Conservation (phyloP, 345 rosid species). For the Conringia planisiliqua region DNA sequence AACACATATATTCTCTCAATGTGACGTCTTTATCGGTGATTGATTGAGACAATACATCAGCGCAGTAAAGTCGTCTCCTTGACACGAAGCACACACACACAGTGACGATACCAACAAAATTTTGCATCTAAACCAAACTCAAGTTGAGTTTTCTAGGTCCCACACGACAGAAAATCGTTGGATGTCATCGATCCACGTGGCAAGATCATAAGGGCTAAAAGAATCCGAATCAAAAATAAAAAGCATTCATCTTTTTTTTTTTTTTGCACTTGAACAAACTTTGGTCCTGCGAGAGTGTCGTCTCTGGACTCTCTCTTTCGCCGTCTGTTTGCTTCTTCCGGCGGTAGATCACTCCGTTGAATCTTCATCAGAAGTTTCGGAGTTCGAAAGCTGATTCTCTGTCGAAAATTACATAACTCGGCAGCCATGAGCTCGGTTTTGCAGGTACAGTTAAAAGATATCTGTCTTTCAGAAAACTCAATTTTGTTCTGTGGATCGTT, state of each 20-base stretch:
- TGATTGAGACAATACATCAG: background rate
- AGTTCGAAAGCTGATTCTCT: background rate
- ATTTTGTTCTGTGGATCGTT: background rate
- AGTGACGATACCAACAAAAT: conserved; percentile 4
- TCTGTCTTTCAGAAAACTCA: background rate
- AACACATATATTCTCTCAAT: background rate
- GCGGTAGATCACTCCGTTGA: background rate
- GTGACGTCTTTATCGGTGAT: conserved; percentile 12
- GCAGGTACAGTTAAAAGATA: conserved; percentile 40
- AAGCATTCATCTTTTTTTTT: background rate
- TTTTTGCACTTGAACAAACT: background rate
- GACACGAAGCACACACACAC: background rate
- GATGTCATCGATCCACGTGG: conserved; percentile 15
- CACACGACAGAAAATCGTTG: background rate
- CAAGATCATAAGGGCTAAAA: background rate
- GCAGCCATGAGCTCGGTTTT: conserved; percentile 56
- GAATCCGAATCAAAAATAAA: conserved; percentile 26
- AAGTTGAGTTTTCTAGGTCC: conserved; percentile 19
- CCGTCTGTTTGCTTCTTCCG: background rate
- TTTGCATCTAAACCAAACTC: background rate
- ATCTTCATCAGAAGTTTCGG: background rate
- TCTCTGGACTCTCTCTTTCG: conserved; percentile 12
- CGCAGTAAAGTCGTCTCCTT: background rate
- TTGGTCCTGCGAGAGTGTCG: background rate
- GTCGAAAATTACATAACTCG: background rate